phyloP scores from a whole-genome alignment of 2,329 filamentous ascomycete genomes.

The Aureobasidium zeae region DNA sequence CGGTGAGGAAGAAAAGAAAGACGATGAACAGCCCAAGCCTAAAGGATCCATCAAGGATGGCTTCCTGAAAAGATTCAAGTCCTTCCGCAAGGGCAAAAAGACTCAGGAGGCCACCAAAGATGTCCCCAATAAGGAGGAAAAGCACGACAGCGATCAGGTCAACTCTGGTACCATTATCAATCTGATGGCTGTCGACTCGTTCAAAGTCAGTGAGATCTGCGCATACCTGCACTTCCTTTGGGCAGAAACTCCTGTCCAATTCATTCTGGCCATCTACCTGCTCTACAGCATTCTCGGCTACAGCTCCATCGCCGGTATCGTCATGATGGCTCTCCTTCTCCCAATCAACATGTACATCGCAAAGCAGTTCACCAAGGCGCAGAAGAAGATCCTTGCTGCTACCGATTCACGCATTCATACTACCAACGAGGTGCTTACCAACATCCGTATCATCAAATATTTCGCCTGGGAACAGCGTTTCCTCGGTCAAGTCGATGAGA shows the following conservation, averaged over 20 bases:
- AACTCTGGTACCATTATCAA: constrained; percentile 99
- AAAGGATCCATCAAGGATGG: constrained; percentile 27
- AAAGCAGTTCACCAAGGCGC: constrained; percentile 71
- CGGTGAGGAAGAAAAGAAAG: constrained; percentile 44
- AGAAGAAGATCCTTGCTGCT: constrained; percentile 83
- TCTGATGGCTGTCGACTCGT: constrained; percentile 97
- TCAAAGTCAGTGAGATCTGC: constrained; percentile 93
- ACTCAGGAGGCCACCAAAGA: constrained; percentile 39
- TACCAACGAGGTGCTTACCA: constrained; percentile 93
- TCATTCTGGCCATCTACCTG: constrained; percentile 68
- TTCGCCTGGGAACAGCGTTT: constrained; percentile 98
- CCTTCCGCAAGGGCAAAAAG: constrained; percentile 51
- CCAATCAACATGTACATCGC: constrained; percentile 87
- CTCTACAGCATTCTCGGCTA: constrained; percentile 85
- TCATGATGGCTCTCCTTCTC: constrained; percentile 79
- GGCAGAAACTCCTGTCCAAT: constrained; percentile 80
- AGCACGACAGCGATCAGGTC: constrained; percentile 61
- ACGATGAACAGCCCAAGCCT: constrained; percentile 25
- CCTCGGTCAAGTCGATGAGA: constrained; percentile 76
- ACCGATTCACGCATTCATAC: constrained; percentile 94
- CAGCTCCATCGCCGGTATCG: constrained; percentile 86
- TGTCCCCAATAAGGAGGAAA: constrained; percentile 25
- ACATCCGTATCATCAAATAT: constrained; percentile 98
- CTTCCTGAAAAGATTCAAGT: constrained; percentile 40
- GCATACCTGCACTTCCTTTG: constrained; percentile 95